These are phyloP conservation scores for Aspergillus sp. DNA, from an alignment of 2,329 filamentous ascomycete species.

Conservation along the genomic window DNA sequence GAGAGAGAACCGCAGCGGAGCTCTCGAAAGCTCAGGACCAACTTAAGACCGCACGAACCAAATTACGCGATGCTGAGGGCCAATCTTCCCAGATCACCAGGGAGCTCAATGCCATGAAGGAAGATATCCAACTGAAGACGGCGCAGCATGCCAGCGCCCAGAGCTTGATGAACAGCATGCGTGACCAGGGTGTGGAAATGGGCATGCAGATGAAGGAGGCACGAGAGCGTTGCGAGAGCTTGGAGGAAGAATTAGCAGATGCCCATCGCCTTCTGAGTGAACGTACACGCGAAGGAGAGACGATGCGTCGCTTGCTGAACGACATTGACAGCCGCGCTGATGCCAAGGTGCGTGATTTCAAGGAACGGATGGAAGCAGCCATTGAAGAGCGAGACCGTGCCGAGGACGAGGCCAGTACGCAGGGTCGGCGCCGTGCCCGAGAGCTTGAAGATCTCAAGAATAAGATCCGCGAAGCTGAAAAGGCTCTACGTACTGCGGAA, in stretches of 20 bases:
- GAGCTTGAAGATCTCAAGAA: conserved; percentile 80
- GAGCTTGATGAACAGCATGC: conserved; percentile 80
- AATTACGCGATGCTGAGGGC: conserved; percentile 65
- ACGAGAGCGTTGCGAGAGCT: conserved; percentile 67
- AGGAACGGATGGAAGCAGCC: conserved; percentile 75
- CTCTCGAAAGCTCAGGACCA: conserved; percentile 66
- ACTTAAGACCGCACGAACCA: conserved; percentile 46
- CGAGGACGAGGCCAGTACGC: conserved; percentile 78
- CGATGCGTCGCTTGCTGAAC: conserved; percentile 79
- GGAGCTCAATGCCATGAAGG: conserved; percentile 60
- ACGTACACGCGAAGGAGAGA: conserved; percentile 84
- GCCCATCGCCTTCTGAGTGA: conserved; percentile 79
- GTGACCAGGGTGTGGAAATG: conserved; percentile 82
- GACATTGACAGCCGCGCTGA: conserved; percentile 82
- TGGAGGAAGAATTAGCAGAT: conserved; percentile 88
- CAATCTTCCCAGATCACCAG: conserved; percentile 59
- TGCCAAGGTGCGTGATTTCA: conserved; percentile 75
- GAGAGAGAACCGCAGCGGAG: conserved; percentile 64
- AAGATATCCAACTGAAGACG: conserved; percentile 75
- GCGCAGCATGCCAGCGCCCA: conserved; percentile 82
- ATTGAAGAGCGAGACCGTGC: conserved; percentile 89
- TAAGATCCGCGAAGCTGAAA: conserved; percentile 73
- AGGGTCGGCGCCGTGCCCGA: conserved; percentile 65
- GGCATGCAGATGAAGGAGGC: conserved; percentile 87
- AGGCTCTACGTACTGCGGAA: conserved; percentile 59